These are phyloP conservation scores for Dissophora ornata DNA, from an alignment of 192 early-diverging fungal species.

Conservation along the genomic window DNA sequence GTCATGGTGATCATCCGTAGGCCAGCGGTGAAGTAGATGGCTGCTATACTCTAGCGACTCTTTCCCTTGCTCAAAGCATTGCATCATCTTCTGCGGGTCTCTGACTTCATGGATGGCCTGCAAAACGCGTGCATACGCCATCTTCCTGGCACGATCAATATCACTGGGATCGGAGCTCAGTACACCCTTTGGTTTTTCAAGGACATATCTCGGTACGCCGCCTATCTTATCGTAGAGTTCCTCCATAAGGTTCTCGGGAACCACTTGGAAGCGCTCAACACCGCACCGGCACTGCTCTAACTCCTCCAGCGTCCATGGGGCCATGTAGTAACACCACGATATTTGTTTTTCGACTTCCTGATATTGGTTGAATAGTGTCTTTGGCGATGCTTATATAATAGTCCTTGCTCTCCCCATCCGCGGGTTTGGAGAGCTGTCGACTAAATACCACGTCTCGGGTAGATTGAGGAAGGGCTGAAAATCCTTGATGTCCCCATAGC, in stretches of 20 bases:
- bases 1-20: slow-evolving; percentile 9
- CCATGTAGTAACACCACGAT: slow-evolving; percentile 21
- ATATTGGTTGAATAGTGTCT: slow-evolving; percentile 20
- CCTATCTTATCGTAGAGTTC: slow-evolving; percentile 26
- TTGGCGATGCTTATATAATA: slow-evolving; percentile 25
- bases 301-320: slow-evolving; percentile 18
- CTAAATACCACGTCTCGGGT: slow-evolving; percentile 38
- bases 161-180: background rate
- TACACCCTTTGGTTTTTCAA: slow-evolving; percentile 1
- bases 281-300: slow-evolving; percentile 5
- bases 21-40: slow-evolving; percentile 34
- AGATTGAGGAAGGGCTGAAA: slow-evolving; percentile 16
- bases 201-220: slow-evolving; percentile 33
- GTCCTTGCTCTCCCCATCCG: slow-evolving; percentile 1
- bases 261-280: slow-evolving; percentile 11
- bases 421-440: slow-evolving; percentile 22
- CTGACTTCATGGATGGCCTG: slow-evolving; percentile 6
- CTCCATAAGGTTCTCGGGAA: slow-evolving; percentile 3
- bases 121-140: slow-evolving; percentile 2
- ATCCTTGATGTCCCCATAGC: slow-evolving; percentile 5
- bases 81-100: slow-evolving; percentile 17
- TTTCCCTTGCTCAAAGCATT: slow-evolving; percentile 16
- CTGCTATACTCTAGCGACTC: slow-evolving; percentile 5
- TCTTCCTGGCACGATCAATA: background rate
- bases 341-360: slow-evolving; percentile 13